Base-by-base conservation (phyloP, 2,329 filamentous ascomycete genomes). In the Clarireedia paspali region DNA sequence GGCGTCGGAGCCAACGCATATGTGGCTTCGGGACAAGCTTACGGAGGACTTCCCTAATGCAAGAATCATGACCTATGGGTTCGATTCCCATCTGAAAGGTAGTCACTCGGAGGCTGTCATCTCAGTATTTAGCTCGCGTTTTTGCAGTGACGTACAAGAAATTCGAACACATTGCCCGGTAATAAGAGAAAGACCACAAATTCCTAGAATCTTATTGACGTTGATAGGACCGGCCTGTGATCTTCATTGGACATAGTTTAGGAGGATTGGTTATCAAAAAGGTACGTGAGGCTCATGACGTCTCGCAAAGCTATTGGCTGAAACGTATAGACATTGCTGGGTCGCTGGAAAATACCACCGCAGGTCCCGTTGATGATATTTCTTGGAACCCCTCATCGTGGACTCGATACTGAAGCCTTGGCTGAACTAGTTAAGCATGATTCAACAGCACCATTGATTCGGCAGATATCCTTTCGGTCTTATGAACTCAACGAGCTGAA, bases 1-100 rank as follows among this genome's bases (percentile, higher is more conserved):
- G 71, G 70, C 68, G n/a, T 47, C 50, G 6, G 65, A 67, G 17
- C 61, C 66, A 46, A 64, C 62, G 4, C 61, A 68, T 30, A 69
- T 62, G 59, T 74, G 72, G 72, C 64, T 75, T n/a, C 65, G 60
- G 30, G 60, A 68, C 38, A 60, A 72, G 24, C 62, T 75, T 24
- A 71, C 71, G 17, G 64, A 58, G 39, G 64, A 70, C 51, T 55
- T 70, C 5, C 59, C 57, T 10, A 63, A 61, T 47, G 63, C 66
- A 23, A 62, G 70, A 27, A 60, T 72, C 12, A 56, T 72, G 30
- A 59, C 59, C 4, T 71, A 63, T 61, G 68, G 69, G 1, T 71
- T 70, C 58, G 66, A 67, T 53, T 67, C 66, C 15, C 64, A 62
- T 48, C 58, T 70, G 50, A 30, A 50, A 30, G 51, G 34, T 27